A percentile compares a stretch with the other conserved stretches of the same genome.
Evolutionary conservation across 78 protist genomes (phyloP).

Genomic region (Tieghemostelium lacteum): DNA sequence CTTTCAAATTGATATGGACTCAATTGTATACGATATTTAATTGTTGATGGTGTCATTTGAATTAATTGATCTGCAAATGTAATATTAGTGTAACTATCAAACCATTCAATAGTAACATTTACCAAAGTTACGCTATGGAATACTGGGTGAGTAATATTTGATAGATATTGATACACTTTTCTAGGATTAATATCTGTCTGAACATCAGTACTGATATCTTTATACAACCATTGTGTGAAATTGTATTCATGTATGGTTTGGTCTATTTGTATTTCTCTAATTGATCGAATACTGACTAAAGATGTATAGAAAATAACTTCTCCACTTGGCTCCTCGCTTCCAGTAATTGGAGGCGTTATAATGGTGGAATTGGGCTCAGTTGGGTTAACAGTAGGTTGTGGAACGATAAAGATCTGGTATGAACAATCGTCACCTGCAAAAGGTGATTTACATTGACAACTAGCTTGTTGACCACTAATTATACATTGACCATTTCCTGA

Average conservation of each 20-base stretch:
- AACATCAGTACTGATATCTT: neutral
- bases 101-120: neutral
- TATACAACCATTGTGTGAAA: neutral
- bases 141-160: neutral
- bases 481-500: neutral
- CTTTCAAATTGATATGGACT: neutral
- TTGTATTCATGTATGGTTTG: neutral
- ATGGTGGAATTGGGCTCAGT: neutral
- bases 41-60: neutral
- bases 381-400: neutral
- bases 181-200: too few relatives aligned
- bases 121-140: neutral
- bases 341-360: neutral
- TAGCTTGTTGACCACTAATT: neutral
- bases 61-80: slow-evolving; percentile 11
- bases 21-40: slow-evolving; percentile 19
- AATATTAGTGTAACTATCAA: neutral
- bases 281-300: neutral
- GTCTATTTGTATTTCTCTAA: neutral
- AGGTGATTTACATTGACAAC: neutral
- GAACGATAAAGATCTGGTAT: neutral
- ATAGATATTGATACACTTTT: neutral
- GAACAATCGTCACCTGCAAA: neutral
- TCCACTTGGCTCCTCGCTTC: too few relatives aligned
- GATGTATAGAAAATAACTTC: neutral